These are phyloP conservation scores for Beverwykella pulmonaria DNA, from an alignment of 495 filamentous ascomycete genomes.

Conservation along the genomic window DNA sequence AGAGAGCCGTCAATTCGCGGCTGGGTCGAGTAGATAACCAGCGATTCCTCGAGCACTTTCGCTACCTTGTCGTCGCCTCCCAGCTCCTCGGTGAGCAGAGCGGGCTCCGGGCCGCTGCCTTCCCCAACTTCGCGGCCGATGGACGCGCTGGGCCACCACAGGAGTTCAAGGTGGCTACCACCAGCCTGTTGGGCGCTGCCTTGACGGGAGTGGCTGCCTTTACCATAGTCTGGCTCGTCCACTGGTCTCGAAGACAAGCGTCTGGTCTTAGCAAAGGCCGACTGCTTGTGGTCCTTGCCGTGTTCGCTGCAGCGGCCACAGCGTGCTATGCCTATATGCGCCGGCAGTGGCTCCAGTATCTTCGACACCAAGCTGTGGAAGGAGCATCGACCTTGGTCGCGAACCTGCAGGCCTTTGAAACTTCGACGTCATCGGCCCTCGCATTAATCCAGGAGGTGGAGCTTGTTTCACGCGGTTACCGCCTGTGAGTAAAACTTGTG, in stretches of 20 bases:
- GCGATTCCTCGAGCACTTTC: conserved; percentile 90
- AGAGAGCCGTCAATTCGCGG: conserved; percentile 69
- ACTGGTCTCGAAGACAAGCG: conserved; percentile 62
- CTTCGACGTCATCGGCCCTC: conserved; percentile 74
- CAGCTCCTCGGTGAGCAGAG: conserved; percentile 73
- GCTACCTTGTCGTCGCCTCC: conserved; percentile 93
- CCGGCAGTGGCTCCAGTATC: conserved; percentile 81
- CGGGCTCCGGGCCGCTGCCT: conserved; percentile 16
- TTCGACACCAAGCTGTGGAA: conserved; percentile 74
- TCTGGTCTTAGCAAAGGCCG: conserved; percentile 56
- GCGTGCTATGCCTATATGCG: conserved; percentile 72
- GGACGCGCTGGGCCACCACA: conserved; percentile 39
- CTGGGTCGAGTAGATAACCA: conserved; percentile 81
- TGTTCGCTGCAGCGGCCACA: conserved; percentile 59
- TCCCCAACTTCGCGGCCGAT: conserved; percentile 34
- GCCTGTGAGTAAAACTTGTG: conserved; percentile 63
- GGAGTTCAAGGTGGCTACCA: conserved; percentile 38
- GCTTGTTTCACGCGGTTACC: conserved; percentile 89
- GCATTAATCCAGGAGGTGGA: conserved; percentile 95
- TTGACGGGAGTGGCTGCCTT: conserved; percentile 63
- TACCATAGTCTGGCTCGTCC: conserved; percentile 69
- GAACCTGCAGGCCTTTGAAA: conserved; percentile 80
- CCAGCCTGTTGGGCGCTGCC: conserved; percentile 52
- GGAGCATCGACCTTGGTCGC: conserved; percentile 73
- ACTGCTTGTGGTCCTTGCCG: conserved; percentile 60